Conservation (phyloP, 225 moss, liverwort and hornwort species). For the Neckera pumila region DNA sequence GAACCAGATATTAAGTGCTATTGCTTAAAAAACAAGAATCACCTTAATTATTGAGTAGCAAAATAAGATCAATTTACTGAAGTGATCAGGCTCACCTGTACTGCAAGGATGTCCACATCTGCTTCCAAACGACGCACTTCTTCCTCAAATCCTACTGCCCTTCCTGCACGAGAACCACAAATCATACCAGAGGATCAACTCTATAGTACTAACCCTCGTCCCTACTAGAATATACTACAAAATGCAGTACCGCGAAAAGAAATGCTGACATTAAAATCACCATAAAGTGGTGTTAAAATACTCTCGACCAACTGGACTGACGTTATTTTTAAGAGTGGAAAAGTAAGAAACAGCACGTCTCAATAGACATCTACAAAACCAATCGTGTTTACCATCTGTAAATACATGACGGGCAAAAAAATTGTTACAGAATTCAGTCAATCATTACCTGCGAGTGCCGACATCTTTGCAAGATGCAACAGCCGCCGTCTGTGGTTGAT, state of each 20-base stretch:
- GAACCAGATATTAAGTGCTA: background rate
- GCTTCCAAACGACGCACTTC: constrained; percentile 32
- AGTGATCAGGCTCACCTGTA: constrained; percentile 20
- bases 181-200: background rate
- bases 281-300: background rate
- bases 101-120: constrained; percentile 36
- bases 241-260: background rate
- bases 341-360: background rate
- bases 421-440: too few relatives aligned
- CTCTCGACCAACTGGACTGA: background rate
- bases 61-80: background rate
- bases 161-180: constrained; percentile 16
- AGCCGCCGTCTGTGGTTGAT: constrained; percentile 62
- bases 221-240: background rate
- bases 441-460: constrained; percentile 64
- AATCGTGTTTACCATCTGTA: background rate
- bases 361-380: background rate
- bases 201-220: background rate
- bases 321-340: background rate
- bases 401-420: background rate
- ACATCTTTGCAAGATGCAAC: constrained; percentile 81
- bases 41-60: background rate
- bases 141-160: constrained; percentile 21
- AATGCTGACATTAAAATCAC: background rate
- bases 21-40: background rate